Conservation (phyloP, 805 yeast species). For the Isabelozyma heimii region DNA sequence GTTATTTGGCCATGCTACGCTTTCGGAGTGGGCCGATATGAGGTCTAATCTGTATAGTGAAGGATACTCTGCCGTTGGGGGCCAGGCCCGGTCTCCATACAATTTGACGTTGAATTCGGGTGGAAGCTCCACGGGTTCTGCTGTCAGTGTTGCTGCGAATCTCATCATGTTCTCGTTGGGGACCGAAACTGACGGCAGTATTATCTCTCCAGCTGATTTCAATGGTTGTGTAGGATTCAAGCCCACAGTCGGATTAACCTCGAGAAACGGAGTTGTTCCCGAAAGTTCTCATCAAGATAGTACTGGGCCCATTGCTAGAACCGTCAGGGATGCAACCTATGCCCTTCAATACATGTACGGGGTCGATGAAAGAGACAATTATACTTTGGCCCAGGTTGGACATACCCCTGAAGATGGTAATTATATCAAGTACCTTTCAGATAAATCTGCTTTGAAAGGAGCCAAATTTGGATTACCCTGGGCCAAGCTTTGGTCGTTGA, state of each 20-base stretch:
- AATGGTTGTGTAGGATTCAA: slow-evolving; percentile 23
- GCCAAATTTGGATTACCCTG: slow-evolving; percentile 27
- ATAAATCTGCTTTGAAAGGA: slow-evolving; percentile 20
- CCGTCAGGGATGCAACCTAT: slow-evolving; percentile 22
- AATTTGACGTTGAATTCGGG: slow-evolving; percentile 22
- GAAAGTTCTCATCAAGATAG: slow-evolving; percentile 25
- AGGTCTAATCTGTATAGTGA: slow-evolving; percentile 19
- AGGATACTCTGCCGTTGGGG: slow-evolving; percentile 24
- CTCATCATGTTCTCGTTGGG: slow-evolving; percentile 24
- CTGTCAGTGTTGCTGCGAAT: slow-evolving; percentile 22
- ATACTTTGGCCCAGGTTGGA: slow-evolving; percentile 21
- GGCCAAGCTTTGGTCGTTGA: slow-evolving; percentile 18
- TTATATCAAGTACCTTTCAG: slow-evolving; percentile 17
- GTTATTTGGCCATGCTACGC: slow-evolving; percentile 21
- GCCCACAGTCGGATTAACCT: slow-evolving; percentile 25
- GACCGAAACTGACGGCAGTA: slow-evolving; percentile 26
- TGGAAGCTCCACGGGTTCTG: slow-evolving; percentile 26
- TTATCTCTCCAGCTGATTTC: slow-evolving; percentile 21
- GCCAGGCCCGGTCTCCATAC: slow-evolving; percentile 23
- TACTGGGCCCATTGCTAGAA: slow-evolving; percentile 22
- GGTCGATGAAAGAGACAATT: slow-evolving; percentile 11
- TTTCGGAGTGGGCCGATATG: slow-evolving; percentile 30
- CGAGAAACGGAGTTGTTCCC: slow-evolving; percentile 23
- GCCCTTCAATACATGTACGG: slow-evolving; percentile 26
- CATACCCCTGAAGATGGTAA: slow-evolving; percentile 23